Base-by-base conservation (phyloP, 305 asterid genomes). In the Fraxinus sp. region DNA sequence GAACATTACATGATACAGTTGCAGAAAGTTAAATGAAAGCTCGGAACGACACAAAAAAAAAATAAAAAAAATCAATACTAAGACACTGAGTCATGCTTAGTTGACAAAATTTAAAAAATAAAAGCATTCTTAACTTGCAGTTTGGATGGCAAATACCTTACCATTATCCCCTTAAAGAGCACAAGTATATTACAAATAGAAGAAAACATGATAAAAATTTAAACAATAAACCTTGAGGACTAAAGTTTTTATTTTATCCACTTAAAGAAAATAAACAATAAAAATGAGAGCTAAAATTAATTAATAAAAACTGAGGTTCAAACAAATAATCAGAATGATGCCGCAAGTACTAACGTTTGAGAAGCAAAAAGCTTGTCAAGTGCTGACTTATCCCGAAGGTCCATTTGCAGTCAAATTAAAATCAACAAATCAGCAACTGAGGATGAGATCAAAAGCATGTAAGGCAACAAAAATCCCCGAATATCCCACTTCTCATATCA, bases 351-450 rank as follows among this genome's bases (percentile, higher is more conserved):
- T 91, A 85, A 94, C 99, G 93, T 93, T 82, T 88, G 87, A 55
- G 97, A 92, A 83, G 89, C 90, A 88, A 94, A 94, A 86, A 96
- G 87, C 84, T 89, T 84, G 84, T 90, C 97, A 82, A 96, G 92
- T 3, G 93, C 97, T 0, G 92, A 90, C 88, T 89, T 92, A 87
- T 93, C 98, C 76, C 97, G 94, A 71, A 96, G 87, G 91, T 96
- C 99, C 73, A 93, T 84, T 98, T 96, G 90, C 89, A 87, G 80
- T 70, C 74, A 72, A 84, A 84, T 76, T 36, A 70, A 37, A 11
- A 10, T 46, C 26, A 85, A 16, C 76, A 72, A 37, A 33, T 71
- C 22, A 46, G 28, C 74, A 77, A 18, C 76, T 46, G 49, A 64
- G 16, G 66, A 77, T 35, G 33, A 26, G 35, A 66, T 66, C 6